A percentile compares a stretch with the other conserved stretches of the same genome.
Evolutionary conservation across 2,329 filamentous ascomycete genomes (phyloP).

Genomic region (Penicillium aurantiogriseum): DNA sequence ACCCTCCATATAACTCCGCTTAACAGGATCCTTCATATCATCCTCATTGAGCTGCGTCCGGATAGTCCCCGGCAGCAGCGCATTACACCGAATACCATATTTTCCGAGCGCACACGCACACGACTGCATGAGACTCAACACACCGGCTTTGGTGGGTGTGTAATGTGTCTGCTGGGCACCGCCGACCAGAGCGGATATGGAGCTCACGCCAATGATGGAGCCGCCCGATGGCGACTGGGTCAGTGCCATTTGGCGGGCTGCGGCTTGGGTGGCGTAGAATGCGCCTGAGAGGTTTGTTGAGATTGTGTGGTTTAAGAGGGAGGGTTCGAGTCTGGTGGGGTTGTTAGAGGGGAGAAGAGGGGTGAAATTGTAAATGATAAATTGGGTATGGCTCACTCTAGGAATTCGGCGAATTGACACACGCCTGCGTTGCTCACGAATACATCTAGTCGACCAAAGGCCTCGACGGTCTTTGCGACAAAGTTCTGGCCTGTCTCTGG

Average conservation of each 20-base stretch:
- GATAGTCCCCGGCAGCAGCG: conserved; percentile 78
- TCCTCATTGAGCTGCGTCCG: conserved; percentile 80
- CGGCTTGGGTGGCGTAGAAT: conserved; percentile 85
- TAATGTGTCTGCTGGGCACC: conserved; percentile 80
- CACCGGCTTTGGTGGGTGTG: conserved; percentile 82
- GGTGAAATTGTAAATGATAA: background rate
- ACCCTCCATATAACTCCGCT: conserved; percentile 75
- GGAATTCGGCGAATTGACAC: conserved; percentile 83
- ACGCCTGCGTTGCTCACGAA: conserved; percentile 88
- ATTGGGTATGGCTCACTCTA: conserved; percentile 53
- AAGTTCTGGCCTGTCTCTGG: conserved; percentile 68
- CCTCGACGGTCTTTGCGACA: conserved; percentile 62
- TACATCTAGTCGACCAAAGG: conserved; percentile 61
- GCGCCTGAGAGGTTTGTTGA: conserved; percentile 80
- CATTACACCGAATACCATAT: conserved; percentile 77
- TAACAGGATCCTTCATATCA: conserved; percentile 70
- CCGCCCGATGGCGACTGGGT: conserved; percentile 67
- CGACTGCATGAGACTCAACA: conserved; percentile 79
- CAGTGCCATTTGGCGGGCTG: conserved; percentile 80
- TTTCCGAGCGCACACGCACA: conserved; percentile 74
- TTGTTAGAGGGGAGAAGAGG: background rate
- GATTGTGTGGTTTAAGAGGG: conserved; percentile 70
- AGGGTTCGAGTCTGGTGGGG: conserved; percentile 56
- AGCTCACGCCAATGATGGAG: conserved; percentile 61
- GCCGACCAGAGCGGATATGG: conserved; percentile 52